A percentile compares a stretch with the other conserved stretches of the same genome.
Evolutionary conservation across 176 grass and related monocot species (phyloP).

Genomic region (Zea mays): DNA sequence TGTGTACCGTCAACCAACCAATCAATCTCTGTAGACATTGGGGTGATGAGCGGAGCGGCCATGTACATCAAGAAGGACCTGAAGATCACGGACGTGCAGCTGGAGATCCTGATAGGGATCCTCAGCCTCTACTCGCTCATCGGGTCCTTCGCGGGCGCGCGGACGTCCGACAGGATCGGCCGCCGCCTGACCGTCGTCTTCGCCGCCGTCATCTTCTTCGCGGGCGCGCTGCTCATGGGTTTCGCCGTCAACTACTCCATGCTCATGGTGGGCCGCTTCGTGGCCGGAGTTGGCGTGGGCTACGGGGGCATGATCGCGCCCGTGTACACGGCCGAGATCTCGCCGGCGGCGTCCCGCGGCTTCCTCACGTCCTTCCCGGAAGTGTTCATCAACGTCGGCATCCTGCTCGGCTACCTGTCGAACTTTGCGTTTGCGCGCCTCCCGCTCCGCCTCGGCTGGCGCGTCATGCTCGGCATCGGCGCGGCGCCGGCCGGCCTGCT

Average conservation of each 20-base stretch:
- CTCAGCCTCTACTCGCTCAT: conserved; percentile 75
- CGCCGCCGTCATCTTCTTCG: conserved; percentile 68
- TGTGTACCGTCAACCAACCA: too few relatives aligned
- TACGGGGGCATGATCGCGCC: conserved; percentile 81
- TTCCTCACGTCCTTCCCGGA: conserved; percentile 77
- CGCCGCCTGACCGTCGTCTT: conserved; percentile 68
- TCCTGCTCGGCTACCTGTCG: conserved; percentile 77
- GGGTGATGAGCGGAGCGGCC: conserved; percentile 80
- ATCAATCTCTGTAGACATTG: conserved; percentile 37
- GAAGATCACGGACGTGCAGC: conserved; percentile 42
- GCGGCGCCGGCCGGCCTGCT: conserved; percentile 61
- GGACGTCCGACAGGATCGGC: conserved; percentile 77
- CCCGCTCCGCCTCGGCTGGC: conserved; percentile 48
- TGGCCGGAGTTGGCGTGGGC: conserved; percentile 69
- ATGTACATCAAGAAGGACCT: conserved; percentile 64
- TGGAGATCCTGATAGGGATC: conserved; percentile 72
- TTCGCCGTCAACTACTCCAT: conserved; percentile 58
- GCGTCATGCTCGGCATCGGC: conserved; percentile 75
- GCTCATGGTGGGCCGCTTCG: conserved; percentile 76
- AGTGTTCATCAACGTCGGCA: conserved; percentile 79
- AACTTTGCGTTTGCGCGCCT: conserved; percentile 66
- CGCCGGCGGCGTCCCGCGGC: conserved; percentile 55
- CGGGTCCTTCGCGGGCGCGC: conserved; percentile 56
- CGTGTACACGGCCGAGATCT: conserved; percentile 74
- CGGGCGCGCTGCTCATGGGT: conserved; percentile 68